Evolutionary conservation across 1,284 basidiomycete species (phyloP).

Genomic region (Pseudozyma thailandica): DNA sequence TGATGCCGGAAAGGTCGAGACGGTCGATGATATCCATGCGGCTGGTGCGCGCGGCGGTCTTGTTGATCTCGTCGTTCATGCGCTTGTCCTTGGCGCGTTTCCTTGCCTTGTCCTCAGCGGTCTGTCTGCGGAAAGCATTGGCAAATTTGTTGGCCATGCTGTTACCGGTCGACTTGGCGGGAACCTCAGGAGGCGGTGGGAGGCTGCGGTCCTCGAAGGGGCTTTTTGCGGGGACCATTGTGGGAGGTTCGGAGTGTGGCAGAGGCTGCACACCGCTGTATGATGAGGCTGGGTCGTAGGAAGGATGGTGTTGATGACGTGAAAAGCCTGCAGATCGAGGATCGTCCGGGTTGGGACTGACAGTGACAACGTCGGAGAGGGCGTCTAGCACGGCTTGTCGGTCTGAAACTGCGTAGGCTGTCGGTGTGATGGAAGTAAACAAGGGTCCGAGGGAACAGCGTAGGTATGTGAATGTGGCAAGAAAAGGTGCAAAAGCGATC

Average conservation of each 20-base stretch:
- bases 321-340: conserved; percentile 12
- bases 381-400: conserved; percentile 54
- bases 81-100: conserved; percentile 49
- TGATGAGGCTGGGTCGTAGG: conserved; percentile 36
- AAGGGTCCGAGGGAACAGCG: too few relatives aligned
- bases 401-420: conserved; percentile 28
- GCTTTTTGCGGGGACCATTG: conserved; percentile 52
- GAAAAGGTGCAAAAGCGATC: not conserved
- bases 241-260: conserved; percentile 29
- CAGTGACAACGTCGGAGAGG: conserved; percentile 59
- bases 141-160: conserved; percentile 55
- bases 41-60: conserved; percentile 30
- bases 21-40: conserved; percentile 67
- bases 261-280: conserved; percentile 47
- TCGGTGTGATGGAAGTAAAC: too few relatives aligned
- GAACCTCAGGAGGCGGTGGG: conserved; percentile 37
- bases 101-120: conserved; percentile 57
- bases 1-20: conserved; percentile 62
- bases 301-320: conserved; percentile 24
- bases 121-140: conserved; percentile 54
- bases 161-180: conserved; percentile 20
- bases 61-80: conserved; percentile 51
- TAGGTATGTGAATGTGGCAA: not conserved
- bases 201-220: conserved; percentile 47
- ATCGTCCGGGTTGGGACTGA: conserved; percentile 28